phyloP scores from a whole-genome alignment of 495 filamentous ascomycete species.

The Aspergillus heteromorphus region DNA sequence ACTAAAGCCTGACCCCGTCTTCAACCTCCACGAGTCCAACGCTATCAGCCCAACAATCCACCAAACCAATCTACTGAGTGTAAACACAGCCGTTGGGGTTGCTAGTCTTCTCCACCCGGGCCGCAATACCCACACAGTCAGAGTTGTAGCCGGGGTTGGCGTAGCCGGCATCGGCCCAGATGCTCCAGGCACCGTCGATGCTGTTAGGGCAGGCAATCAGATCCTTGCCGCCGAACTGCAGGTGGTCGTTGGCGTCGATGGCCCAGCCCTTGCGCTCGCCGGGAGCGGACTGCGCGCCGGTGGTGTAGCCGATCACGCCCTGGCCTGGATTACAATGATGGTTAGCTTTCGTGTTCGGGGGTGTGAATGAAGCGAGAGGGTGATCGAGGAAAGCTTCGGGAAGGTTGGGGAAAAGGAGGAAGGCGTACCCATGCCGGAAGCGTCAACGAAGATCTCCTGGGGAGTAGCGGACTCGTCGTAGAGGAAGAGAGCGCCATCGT shows the following conservation, averaged over 20 bases:
- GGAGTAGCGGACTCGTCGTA: constrained; percentile 31
- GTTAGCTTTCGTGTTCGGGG: neutral
- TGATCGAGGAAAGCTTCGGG: too few relatives aligned
- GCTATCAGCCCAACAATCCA: neutral
- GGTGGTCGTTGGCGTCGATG: constrained; percentile 31
- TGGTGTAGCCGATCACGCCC: constrained; percentile 47
- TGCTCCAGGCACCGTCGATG: constrained; percentile 42
- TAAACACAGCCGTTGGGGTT: constrained; percentile 48
- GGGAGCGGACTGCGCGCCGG: constrained; percentile 29
- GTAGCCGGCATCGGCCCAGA: constrained; percentile 41
- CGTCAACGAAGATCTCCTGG: constrained; percentile 48
- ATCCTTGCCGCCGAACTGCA: constrained; percentile 37
- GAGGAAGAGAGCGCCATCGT: constrained; percentile 42
- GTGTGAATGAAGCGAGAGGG: too few relatives aligned
- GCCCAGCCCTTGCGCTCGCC: constrained; percentile 41
- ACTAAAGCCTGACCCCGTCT: too few relatives aligned
- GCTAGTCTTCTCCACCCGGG: constrained; percentile 25
- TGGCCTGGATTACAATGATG: constrained; percentile 27
- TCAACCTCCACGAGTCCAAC: too few relatives aligned
- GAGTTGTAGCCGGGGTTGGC: constrained; percentile 39
- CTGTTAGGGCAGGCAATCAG: constrained; percentile 47
- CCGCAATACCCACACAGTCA: constrained; percentile 39
- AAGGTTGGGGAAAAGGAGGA: neutral
- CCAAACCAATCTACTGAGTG: constrained; percentile 33
- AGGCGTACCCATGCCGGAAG: constrained; percentile 47